phyloP scores from a whole-genome alignment of 768 basidiomycete genomes.

The Mycena olivaceomarginata region DNA sequence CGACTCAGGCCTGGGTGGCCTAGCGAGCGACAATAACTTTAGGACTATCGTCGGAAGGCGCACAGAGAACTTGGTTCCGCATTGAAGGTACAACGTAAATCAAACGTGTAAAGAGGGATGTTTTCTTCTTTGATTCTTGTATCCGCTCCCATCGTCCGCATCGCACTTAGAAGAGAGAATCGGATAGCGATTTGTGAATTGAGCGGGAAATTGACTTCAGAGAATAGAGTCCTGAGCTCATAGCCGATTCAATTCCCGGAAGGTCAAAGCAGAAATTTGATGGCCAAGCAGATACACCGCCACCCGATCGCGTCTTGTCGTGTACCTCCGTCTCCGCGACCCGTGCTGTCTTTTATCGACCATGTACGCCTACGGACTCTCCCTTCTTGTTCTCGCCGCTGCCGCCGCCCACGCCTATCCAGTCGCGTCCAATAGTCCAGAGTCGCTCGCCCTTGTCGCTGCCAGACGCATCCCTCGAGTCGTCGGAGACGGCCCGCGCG shows the following conservation, averaged over 20 bases:
- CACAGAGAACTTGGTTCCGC: no score
- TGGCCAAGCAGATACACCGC: not conserved
- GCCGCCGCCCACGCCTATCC: conserved; percentile 35
- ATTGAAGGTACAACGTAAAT: no score
- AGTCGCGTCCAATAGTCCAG: conserved; percentile 9
- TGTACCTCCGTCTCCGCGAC: conserved; percentile 18
- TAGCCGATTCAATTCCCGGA: not conserved
- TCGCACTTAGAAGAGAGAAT: conserved; percentile 37
- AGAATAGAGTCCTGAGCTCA: conserved; percentile 22
- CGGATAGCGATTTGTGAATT: conserved; percentile 60
- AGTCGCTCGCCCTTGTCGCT: conserved; percentile 3
- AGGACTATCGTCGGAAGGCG: no score
- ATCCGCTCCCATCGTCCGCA: no score
- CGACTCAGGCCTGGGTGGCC: no score
- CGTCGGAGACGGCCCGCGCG: not conserved
- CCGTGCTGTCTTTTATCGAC: conserved; percentile 3
- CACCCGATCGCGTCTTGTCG: conserved; percentile 32
- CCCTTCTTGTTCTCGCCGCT: conserved; percentile 17
- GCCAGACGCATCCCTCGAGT: conserved; percentile 7
- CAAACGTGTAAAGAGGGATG: no score
- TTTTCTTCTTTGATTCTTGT: no score
- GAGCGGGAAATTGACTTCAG: conserved; percentile 24
- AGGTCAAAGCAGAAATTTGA: conserved; percentile 3
- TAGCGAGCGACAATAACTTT: no score
- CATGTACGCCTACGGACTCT: conserved; percentile 37